A percentile compares a stretch with the other conserved stretches of the same genome.
Conservation (phyloP, 441 rosid species). For the Bocquillonia castaneifolia region DNA sequence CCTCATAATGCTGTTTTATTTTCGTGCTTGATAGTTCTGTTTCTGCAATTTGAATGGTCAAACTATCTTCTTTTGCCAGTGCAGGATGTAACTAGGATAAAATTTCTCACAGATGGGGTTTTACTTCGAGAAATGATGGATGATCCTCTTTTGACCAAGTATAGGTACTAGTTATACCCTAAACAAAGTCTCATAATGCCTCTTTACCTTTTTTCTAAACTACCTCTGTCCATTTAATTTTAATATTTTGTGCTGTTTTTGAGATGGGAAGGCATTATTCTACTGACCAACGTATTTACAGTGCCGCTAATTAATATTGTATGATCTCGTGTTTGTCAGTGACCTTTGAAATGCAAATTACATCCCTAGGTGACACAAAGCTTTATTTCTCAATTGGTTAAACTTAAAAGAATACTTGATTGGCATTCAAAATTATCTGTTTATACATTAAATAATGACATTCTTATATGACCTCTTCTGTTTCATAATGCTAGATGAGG, state of each 20-base stretch:
- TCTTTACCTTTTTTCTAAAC: background rate
- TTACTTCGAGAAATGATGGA: constrained; percentile 97
- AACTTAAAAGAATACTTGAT: background rate
- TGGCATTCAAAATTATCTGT: constrained; percentile 2
- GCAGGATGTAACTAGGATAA: constrained; percentile 74
- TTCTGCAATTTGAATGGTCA: constrained; percentile 18
- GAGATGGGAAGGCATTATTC: background rate
- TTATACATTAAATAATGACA: background rate
- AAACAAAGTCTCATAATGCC: constrained; percentile 5
- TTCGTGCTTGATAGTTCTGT: background rate
- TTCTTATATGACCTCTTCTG: background rate
- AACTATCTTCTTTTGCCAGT: constrained; percentile 33
- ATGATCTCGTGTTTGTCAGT: background rate
- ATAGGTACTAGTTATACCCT: constrained; percentile 50
- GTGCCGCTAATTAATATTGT: background rate
- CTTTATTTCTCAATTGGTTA: constrained; percentile 4
- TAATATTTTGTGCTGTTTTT: background rate
- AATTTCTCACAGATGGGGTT: constrained; percentile 96
- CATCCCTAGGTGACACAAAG: background rate
- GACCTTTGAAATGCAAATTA: background rate
- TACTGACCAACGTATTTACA: background rate
- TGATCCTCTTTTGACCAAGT: constrained; percentile 93
- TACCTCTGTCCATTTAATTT: background rate
- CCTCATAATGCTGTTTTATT: too few species aligned
- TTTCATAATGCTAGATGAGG: too few species aligned